Conservation (phyloP, 2,329 filamentous ascomycete genomes). For the Colletotrichum falcatum region DNA sequence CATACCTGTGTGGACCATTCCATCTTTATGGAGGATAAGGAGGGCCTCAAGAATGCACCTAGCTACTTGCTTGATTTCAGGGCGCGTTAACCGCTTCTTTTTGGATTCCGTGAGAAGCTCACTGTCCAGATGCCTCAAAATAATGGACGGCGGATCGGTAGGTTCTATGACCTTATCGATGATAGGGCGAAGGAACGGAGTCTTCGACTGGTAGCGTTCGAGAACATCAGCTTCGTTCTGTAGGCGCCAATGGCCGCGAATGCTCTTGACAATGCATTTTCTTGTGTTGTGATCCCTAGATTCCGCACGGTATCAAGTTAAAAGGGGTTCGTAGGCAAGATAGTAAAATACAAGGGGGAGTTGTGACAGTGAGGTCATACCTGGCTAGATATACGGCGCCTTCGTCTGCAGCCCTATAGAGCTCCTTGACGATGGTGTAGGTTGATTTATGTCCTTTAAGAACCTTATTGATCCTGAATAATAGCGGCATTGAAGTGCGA, state of each 20-base stretch:
- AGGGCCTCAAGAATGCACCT: constrained; percentile 7
- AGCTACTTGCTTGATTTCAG: constrained; percentile 8
- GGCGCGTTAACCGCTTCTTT: background rate
- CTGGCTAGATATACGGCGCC: constrained; percentile 1
- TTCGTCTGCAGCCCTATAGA: constrained; percentile 7
- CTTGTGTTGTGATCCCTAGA: background rate
- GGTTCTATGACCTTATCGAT: constrained; percentile 1
- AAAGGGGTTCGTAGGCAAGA: too few relatives aligned
- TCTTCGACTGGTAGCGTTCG: background rate
- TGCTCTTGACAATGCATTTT: constrained; percentile 5
- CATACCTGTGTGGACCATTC: constrained; percentile 16
- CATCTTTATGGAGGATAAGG: background rate
- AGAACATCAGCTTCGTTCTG: constrained; percentile 5
- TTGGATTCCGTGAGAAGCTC: background rate
- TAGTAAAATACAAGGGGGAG: too few relatives aligned
- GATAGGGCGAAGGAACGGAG: background rate
- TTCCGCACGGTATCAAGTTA: background rate
- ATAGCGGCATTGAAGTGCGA: too few relatives aligned
- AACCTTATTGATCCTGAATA: too few relatives aligned
- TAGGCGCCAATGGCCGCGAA: background rate
- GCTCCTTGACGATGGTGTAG: constrained; percentile 9
- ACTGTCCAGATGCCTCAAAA: constrained; percentile 3
- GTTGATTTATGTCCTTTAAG: background rate
- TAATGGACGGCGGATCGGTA: background rate
- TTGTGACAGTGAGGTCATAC: background rate